Conservation (phyloP, 2,329 filamentous ascomycete species). For the Periconia sp. region DNA sequence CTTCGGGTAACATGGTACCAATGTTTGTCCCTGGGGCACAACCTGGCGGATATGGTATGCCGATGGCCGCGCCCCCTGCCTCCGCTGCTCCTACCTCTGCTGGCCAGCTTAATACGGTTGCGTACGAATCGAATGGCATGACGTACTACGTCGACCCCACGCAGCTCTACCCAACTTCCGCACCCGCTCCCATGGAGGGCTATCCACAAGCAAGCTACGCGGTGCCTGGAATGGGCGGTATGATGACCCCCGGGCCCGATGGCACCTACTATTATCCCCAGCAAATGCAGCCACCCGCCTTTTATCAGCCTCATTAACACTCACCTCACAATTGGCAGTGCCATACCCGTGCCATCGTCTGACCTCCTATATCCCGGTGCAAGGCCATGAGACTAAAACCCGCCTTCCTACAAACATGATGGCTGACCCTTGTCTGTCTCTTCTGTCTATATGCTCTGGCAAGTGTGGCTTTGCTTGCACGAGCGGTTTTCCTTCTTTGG, state of each 20-base stretch:
- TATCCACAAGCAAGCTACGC: constrained; percentile 57
- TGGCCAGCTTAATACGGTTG: constrained; percentile 63
- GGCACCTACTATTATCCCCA: constrained; percentile 65
- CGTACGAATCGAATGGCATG: constrained; percentile 93
- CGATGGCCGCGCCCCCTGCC: constrained; percentile 38
- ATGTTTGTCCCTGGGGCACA: constrained; percentile 65
- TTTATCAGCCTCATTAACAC: constrained; percentile 64
- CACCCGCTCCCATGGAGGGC: constrained; percentile 55
- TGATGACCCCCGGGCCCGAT: constrained; percentile 70
- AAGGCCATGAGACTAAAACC: too few relatives aligned
- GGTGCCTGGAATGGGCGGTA: constrained; percentile 73
- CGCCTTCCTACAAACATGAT: too few relatives aligned
- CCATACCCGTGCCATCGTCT: too few relatives aligned
- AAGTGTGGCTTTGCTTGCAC: background rate
- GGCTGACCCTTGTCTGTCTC: too few relatives aligned
- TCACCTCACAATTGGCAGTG: too few relatives aligned
- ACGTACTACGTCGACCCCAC: constrained; percentile 90
- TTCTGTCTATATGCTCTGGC: too few relatives aligned
- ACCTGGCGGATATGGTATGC: constrained; percentile 53
- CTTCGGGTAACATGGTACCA: constrained; percentile 56
- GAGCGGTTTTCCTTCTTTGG: background rate
- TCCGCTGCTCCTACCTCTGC: constrained; percentile 34
- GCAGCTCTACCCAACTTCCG: constrained; percentile 64
- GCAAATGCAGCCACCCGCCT: constrained; percentile 56
- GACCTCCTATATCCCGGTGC: too few relatives aligned